Evolutionary conservation across 2,329 filamentous ascomycete species (phyloP), one percentile per base, ranked within the genome.

Genomic region (Herpotrichia juniperi): DNA sequence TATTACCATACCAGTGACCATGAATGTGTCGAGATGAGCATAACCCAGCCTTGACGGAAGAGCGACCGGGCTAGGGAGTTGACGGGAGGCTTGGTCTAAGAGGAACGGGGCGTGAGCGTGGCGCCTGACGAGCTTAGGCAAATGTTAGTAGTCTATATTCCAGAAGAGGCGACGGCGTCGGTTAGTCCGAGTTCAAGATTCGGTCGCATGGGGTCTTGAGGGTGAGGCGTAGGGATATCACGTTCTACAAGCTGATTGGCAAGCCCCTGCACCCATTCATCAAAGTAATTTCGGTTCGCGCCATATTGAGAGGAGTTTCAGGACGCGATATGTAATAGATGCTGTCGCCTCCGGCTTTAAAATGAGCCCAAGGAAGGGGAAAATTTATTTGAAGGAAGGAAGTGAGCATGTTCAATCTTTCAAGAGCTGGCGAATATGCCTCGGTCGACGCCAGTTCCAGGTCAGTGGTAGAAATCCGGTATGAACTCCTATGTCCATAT

Each of bases 51-150:
- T 25, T 40, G 21, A 44, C 63, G 63, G 66, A 46, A 62, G 54
- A 62, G 58, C 58, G 56, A 40, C 66, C 66, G 42, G 63, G 59
- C 61, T 56, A 57, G 62, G 63, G 61, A 71, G 57, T 55, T 63
- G 42, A 49, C 22, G 43, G 44, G 22, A 54, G 39, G 48, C 42
- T 57, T 43, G 50, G 22, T 9, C 24, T 26, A 24, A 48, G 37
- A 48, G 14, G 35, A 25, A 46, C 22, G 45, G 24, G 54, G 55
- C 55, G 59, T 68, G 66, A 51, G 53, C 54, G 56, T 57, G 53
- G 45, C 64, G 52, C 53, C 59, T 68, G 63, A 67, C 60, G 53
- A 37, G 47, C 53, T 47, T 43, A 55, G 53, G 56, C 48, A 57
- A 25, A 40, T 17, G 9, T 40, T 19, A 40, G 21, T 4, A n/a